Base-by-base conservation (phyloP, 805 yeast species). In the Komagataella ulmi region DNA sequence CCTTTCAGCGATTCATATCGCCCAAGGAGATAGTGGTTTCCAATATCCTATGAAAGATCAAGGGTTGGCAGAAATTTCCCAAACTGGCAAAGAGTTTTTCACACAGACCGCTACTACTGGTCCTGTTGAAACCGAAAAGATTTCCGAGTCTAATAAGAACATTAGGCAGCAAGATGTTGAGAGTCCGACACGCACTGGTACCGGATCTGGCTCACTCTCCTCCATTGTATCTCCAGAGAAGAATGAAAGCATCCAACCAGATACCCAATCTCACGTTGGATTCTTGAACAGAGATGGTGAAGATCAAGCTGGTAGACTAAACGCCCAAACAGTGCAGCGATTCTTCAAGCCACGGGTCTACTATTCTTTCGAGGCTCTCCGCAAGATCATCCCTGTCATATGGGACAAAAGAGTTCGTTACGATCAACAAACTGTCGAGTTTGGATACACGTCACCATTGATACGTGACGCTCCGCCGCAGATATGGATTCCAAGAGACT, bases 401-500 rank as follows among this genome's bases (percentile, higher is more conserved):
- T 61, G 58, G 54, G 56, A 59, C 43, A 55, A 51, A 17, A 57
- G 51, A 8, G 46, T 51, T 12, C 19, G 67, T 54, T 72, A 72
- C 56, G 65, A 69, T 52, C 60, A 66, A 5, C 74, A 70, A 47
- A 69, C 70, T 55, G 58, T 69, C 45, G 63, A 64, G 53, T 60
- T 64, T 50, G 72, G 75, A 18, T 83, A 79, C 58, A 69, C 73
- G 44, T 77, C 80, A 58, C 87, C 88, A 21, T 75, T 77, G 45
- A 74, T 80, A 44, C 65, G 61, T n/a, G 81, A 72, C 36, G 74
- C 67, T 6, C 79, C 70, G 54, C 87, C 88, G 30, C 75, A 75
- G 52, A 69, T 84, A 49, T 86, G 95, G 95, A 69, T 85, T 55
- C 80, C 85, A 46, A 75, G 70, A 57, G 95, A 86, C 64, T 69